Evolutionary conservation across 805 yeast species (phyloP).

Genomic region (Metschnikowia cubensis): DNA sequence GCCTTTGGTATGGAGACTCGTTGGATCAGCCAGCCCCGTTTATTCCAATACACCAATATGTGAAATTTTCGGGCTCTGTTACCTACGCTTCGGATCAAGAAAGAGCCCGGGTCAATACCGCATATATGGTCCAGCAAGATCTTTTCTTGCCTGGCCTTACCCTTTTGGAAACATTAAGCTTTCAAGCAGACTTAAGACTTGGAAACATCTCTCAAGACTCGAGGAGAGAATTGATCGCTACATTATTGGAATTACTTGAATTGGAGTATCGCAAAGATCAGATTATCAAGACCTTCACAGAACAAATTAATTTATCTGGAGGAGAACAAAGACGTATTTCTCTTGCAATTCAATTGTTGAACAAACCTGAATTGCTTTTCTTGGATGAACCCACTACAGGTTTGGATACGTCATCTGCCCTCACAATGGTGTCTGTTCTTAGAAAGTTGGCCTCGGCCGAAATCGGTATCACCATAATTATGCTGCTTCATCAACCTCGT

Average conservation of each 20-base stretch:
- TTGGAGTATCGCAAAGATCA: constrained; percentile 61
- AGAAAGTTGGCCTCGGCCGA: constrained; percentile 41
- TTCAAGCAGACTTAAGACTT: constrained; percentile 68
- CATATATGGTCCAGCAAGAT: constrained; percentile 78
- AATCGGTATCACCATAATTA: constrained; percentile 66
- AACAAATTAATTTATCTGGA: constrained; percentile 65
- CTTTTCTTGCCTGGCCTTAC: constrained; percentile 67
- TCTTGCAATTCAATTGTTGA: constrained; percentile 70
- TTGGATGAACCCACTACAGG: constrained; percentile 91
- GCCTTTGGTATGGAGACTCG: too few relatives aligned
- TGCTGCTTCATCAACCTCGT: constrained; percentile 83
- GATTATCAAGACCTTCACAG: constrained; percentile 47
- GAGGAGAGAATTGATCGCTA: constrained; percentile 49
- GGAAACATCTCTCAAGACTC: constrained; percentile 45
- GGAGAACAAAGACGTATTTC: constrained; percentile 80
- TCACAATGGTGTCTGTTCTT: constrained; percentile 56
- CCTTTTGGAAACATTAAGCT: constrained; percentile 63
- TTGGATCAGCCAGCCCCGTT: too few relatives aligned
- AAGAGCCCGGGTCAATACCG: constrained; percentile 27
- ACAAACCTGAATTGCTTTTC: constrained; percentile 72
- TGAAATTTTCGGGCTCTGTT: constrained; percentile 42
- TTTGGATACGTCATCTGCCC: constrained; percentile 74
- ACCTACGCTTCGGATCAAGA: constrained; percentile 21
- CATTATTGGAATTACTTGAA: constrained; percentile 61
- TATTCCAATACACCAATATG: too few relatives aligned